Conservation (phyloP, 768 basidiomycete genomes). For the Termitomyces sp. region DNA sequence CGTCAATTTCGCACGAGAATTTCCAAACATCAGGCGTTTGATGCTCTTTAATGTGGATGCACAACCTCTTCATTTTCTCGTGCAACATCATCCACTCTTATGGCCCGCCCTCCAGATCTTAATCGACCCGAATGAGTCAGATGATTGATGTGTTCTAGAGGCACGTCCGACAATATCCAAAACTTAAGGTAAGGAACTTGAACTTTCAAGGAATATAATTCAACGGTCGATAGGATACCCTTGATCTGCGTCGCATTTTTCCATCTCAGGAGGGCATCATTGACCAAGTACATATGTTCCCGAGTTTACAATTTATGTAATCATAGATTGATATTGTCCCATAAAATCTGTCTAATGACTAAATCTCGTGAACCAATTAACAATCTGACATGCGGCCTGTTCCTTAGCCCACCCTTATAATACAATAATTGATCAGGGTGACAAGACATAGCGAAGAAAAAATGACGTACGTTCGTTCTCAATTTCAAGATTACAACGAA, state of each 20-base stretch:
- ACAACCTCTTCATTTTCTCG: neutral
- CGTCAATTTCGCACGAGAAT: neutral
- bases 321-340: neutral
- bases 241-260: neutral
- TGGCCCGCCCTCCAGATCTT: neutral
- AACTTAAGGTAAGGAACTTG: neutral
- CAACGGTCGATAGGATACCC: neutral
- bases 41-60: neutral
- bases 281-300: neutral
- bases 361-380: conserved; percentile 50
- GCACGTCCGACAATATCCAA: neutral
- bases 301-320: neutral
- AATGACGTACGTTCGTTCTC: conserved; percentile 30
- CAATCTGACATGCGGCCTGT: conserved; percentile 45
- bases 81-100: neutral
- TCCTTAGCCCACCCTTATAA: conserved; percentile 57
- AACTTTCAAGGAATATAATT: neutral
- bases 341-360: neutral
- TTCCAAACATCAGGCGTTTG: neutral
- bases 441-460: neutral
- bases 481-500: conserved; percentile 37
- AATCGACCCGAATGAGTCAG: neutral
- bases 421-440: neutral
- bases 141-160: neutral
- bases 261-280: neutral